A percentile compares a stretch with the other conserved stretches of the same genome.
Evolutionary conservation across 148 eudicot species (phyloP).

Genomic region (Rhododendron ovatum): DNA sequence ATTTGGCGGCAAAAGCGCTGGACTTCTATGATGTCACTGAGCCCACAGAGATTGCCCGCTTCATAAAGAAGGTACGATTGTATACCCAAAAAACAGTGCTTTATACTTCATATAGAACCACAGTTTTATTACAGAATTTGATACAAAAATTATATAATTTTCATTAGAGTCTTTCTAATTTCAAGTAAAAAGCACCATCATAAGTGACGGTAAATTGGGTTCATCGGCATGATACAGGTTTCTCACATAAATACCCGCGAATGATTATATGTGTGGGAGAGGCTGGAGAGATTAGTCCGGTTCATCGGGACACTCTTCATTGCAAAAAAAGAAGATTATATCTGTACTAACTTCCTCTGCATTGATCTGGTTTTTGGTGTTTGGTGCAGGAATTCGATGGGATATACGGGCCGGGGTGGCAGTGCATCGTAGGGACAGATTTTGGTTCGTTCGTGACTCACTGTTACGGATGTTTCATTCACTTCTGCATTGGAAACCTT

Average conservation of each 20-base stretch:
- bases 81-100: background rate
- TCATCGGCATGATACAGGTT: background rate
- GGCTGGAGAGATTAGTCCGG: background rate
- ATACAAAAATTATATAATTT: no score
- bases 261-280: background rate
- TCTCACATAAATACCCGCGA: background rate
- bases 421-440: constrained; percentile 88
- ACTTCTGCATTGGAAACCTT: constrained; percentile 60
- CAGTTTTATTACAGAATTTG: background rate
- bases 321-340: background rate
- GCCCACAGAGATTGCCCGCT: constrained; percentile 70
- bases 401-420: constrained; percentile 73
- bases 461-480: constrained; percentile 71
- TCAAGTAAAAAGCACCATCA: background rate
- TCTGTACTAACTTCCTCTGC: background rate
- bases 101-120: background rate
- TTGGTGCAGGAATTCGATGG: constrained; percentile 49
- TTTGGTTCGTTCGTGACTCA: constrained; percentile 90
- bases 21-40: constrained; percentile 78
- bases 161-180: no score
- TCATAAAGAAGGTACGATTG: constrained; percentile 58
- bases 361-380: background rate
- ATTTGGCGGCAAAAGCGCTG: constrained; percentile 71
- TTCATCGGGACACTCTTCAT: background rate
- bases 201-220: background rate